Conservation (phyloP, 106 monocot species). For the Allium sativum region DNA sequence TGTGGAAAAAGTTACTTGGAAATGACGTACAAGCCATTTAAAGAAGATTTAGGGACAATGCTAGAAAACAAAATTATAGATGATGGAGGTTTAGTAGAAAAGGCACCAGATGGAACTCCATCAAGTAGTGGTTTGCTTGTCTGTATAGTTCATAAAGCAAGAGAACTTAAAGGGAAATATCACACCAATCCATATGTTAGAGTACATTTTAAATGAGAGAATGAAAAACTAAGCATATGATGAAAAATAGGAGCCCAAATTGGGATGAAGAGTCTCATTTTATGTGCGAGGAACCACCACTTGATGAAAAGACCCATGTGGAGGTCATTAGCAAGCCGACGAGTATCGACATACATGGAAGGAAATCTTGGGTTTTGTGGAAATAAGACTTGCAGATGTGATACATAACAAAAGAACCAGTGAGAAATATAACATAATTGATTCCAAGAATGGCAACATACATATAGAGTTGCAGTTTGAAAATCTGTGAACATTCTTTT, state of each 20-base stretch:
- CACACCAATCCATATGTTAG: constrained; percentile 58
- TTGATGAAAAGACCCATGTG: constrained; percentile 52
- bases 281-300: constrained; percentile 55
- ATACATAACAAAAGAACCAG: constrained; percentile 31
- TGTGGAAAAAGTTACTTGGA: constrained; percentile 38
- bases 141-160: constrained; percentile 48
- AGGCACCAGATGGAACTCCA: constrained; percentile 38
- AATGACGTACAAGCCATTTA: constrained; percentile 37
- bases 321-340: constrained; percentile 50
- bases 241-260: constrained; percentile 59
- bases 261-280: constrained; percentile 66
- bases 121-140: constrained; percentile 53
- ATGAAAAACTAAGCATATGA: constrained; percentile 58
- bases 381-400: constrained; percentile 32
- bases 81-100: constrained; percentile 19
- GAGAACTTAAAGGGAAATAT: constrained; percentile 62
- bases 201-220: constrained; percentile 61
- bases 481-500: not conserved
- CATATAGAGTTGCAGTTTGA: constrained; percentile 36
- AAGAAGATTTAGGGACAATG: constrained; percentile 14
- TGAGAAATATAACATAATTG: constrained; percentile 36
- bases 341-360: constrained; percentile 56
- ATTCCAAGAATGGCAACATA: constrained; percentile 34
- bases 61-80: constrained; percentile 15
- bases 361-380: constrained; percentile 33